Evolutionary conservation across 2,329 filamentous ascomycete genomes (phyloP).

Genomic region (Paraphoma sp.): DNA sequence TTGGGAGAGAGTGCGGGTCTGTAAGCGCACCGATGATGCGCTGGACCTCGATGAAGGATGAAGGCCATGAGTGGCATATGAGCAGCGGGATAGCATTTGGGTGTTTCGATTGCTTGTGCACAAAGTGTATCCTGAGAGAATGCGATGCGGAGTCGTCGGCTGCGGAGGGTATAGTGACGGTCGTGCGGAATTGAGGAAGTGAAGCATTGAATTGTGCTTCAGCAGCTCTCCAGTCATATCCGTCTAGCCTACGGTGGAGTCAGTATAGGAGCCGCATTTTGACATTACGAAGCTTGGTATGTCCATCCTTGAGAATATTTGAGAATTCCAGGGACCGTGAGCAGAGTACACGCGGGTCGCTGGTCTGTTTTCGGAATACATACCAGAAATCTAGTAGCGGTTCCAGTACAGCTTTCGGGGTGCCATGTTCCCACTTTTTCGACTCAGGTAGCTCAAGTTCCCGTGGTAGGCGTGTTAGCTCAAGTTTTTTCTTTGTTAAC

Average conservation of each 20-base stretch:
- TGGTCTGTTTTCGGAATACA: slow-evolving; percentile 26
- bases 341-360: not conserved
- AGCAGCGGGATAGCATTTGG: slow-evolving; percentile 67
- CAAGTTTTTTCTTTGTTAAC: slow-evolving; percentile 70
- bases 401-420: slow-evolving; percentile 68
- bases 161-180: slow-evolving; percentile 49
- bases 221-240: slow-evolving; percentile 68
- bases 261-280: not conserved
- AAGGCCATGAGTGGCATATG: slow-evolving; percentile 70
- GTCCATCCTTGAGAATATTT: too few species aligned
- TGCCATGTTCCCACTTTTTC: slow-evolving; percentile 60
- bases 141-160: slow-evolving; percentile 18
- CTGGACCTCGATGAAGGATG: slow-evolving; percentile 66
- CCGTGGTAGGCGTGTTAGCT: slow-evolving; percentile 69
- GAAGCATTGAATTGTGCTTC: slow-evolving; percentile 64
- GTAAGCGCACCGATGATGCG: slow-evolving; percentile 64
- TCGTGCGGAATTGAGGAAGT: slow-evolving; percentile 70
- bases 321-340: not conserved
- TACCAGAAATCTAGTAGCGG: slow-evolving; percentile 69
- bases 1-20: slow-evolving; percentile 55
- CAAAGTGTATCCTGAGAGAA: slow-evolving; percentile 67
- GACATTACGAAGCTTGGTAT: not conserved
- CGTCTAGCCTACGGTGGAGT: slow-evolving; percentile 61
- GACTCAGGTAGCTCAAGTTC: slow-evolving; percentile 59
- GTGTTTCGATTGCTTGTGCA: slow-evolving; percentile 64